A percentile compares a stretch with the other conserved stretches of the same genome.
phyloP scores from a whole-genome alignment of 352 stramenopile genomes.

The Globisporangium perplexum region DNA sequence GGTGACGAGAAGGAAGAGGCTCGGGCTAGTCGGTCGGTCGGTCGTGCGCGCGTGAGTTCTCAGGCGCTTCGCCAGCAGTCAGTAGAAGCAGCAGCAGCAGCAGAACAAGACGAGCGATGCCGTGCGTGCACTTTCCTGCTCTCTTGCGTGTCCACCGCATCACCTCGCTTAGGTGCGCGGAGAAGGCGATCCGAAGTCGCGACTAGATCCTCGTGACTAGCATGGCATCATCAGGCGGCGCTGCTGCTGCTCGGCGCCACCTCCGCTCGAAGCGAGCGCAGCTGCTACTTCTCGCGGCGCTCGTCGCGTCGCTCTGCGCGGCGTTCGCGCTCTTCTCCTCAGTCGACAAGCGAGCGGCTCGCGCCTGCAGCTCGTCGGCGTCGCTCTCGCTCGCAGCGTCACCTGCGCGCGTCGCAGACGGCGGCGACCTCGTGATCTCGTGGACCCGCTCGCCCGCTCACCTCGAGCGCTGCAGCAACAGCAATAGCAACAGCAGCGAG shows the following conservation, averaged over 20 bases:
- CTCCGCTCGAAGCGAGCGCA: background rate
- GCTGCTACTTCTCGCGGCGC: slow-evolving; percentile 3
- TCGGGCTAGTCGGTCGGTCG: background rate
- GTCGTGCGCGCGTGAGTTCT: no score
- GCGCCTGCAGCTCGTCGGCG: background rate
- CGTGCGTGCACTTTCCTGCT: background rate
- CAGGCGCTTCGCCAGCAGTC: background rate
- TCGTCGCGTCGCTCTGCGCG: slow-evolving; percentile 2
- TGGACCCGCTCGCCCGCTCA: slow-evolving; percentile 19
- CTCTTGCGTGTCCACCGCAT: background rate
- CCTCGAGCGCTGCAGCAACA: slow-evolving; percentile 7
- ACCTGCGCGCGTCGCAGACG: slow-evolving; percentile 32
- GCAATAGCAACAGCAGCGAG: background rate
- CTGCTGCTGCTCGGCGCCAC: background rate
- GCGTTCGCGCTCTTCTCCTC: slow-evolving; percentile 2
- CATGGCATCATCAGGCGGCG: no score
- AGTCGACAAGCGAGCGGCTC: background rate
- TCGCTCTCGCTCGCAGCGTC: slow-evolving; percentile 14
- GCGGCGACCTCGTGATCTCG: slow-evolving; percentile 43
- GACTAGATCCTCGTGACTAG: background rate
- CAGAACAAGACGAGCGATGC: background rate
- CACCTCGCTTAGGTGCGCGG: background rate
- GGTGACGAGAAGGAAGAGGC: background rate
- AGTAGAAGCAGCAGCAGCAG: background rate
- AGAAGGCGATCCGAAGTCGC: background rate